Evolutionary conservation across 139 green algal genomes (phyloP).

Genomic region (Pleodorina starrii): DNA sequence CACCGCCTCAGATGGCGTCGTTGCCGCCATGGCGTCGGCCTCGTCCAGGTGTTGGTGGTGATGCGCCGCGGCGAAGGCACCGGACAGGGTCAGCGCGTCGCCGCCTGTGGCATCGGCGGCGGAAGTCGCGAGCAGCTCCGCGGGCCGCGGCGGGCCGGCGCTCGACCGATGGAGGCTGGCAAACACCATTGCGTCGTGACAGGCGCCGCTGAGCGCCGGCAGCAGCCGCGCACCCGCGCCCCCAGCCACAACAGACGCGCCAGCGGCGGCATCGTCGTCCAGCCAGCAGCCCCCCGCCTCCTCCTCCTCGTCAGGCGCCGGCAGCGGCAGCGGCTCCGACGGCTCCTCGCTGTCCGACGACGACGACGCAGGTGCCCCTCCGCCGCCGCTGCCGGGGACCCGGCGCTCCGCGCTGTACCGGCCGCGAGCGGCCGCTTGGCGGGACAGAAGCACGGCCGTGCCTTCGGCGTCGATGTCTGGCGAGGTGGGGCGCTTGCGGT

Average conservation of each 20-base stretch:
- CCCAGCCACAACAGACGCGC: neutral
- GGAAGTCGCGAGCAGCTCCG: neutral
- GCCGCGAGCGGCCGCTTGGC: neutral
- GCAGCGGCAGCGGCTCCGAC: neutral
- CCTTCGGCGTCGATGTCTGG: neutral
- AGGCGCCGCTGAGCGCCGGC: neutral
- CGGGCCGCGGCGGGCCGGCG: too few species aligned
- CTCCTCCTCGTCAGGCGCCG: neutral
- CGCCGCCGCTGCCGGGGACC: too few species aligned
- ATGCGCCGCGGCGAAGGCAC: too few species aligned
- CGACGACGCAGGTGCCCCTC: neutral
- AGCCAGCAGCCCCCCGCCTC: neutral
- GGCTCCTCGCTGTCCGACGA: conserved; percentile 2
- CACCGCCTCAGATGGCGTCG: neutral
- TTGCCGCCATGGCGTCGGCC: neutral
- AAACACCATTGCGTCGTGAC: neutral
- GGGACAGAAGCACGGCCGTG: neutral
- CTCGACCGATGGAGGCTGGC: neutral
- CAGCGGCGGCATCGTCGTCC: neutral
- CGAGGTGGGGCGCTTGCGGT: too few species aligned
- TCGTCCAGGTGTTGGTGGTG: too few species aligned
- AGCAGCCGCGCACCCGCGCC: neutral
- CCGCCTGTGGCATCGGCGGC: too few species aligned
- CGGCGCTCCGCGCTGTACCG: neutral
- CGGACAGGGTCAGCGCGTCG: too few species aligned